Evolutionary conservation across 2,329 filamentous ascomycete species (phyloP), one percentile per base, ranked within the genome.

Genomic region (Colletotrichum sidae): DNA sequence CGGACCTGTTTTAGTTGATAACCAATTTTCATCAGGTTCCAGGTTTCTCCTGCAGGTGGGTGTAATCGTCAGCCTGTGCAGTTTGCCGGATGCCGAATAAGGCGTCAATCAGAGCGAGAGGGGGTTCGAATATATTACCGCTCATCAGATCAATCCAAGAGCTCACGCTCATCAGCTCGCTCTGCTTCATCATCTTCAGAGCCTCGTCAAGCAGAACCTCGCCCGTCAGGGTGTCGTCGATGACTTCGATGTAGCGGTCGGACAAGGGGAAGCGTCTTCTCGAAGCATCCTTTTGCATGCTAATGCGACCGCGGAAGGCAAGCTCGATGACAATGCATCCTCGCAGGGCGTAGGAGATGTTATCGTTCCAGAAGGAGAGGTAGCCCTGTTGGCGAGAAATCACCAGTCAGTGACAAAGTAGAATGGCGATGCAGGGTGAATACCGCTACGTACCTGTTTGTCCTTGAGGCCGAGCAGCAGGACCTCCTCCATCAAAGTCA

Each of bases 1-100:
- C 96, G 94, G 65, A 99, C 96, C 86, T 99, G 96, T 84, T 99
- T 99, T 72, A 99, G 87, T 84, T 99, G 96, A 81, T 99, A 99
- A 77, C 96, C 96, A 73, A 99, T 99, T 85, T 99, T 99, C 96
- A 99, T 98, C 70, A 99, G 84, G 78, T 99, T 99, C 96, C 96
- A 99, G 60, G 96, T 99, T 81, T 99, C 96, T 77, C 96, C 95
- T 98, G 75, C 47, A 33, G 12, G 39, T 37, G 46, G 38, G n/a
- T 34, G 34, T 25, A 34, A 25, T 60, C 34, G 37, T 65, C 62
- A 67, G 65, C 50, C 55, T 44, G 15, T 34, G 52, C 60, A 38
- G 12, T 45, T 51, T 34, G 12, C 7, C 38, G 55, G 34, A 38
- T 17, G 47, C 34, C 47, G 42, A 65, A 65, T 60, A 55, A 58